Conservation (phyloP, 2,329 filamentous ascomycete species). For the Pezicula neosporulosa region DNA sequence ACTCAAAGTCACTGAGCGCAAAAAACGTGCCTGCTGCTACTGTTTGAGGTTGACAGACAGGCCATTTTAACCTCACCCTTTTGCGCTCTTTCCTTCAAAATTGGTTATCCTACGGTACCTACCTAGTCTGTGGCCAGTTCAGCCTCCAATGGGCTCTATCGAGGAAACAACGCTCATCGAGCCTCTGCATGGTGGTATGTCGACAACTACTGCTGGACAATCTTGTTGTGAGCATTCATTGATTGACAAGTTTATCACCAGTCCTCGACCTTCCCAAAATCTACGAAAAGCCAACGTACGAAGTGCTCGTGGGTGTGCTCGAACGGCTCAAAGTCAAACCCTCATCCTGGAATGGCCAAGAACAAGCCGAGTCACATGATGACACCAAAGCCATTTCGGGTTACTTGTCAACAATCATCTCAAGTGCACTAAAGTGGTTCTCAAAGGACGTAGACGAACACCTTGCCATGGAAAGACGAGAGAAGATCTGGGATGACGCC, state of each 20-base stretch:
- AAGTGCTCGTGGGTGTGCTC: conserved; percentile 63
- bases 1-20: too few species aligned
- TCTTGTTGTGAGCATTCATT: too few species aligned
- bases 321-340: conserved; percentile 63
- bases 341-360: conserved; percentile 58
- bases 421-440: conserved; percentile 66
- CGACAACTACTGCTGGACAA: background rate
- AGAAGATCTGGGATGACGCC: conserved; percentile 73
- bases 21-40: too few species aligned
- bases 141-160: background rate
- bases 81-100: too few species aligned
- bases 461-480: conserved; percentile 57
- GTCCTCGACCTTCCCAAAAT: conserved; percentile 78
- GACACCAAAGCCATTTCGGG: conserved; percentile 51
- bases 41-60: too few species aligned
- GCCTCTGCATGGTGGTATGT: background rate
- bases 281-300: conserved; percentile 69
- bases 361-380: conserved; percentile 32
- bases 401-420: conserved; percentile 68
- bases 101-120: too few species aligned
- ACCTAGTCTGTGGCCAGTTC: too few species aligned
- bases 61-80: too few species aligned
- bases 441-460: conserved; percentile 20
- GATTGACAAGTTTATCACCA: conserved; percentile 27
- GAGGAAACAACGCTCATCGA: background rate